phyloP scores from a whole-genome alignment of 2,329 filamentous ascomycete genomes.

The Dactylellina drechsleri region DNA sequence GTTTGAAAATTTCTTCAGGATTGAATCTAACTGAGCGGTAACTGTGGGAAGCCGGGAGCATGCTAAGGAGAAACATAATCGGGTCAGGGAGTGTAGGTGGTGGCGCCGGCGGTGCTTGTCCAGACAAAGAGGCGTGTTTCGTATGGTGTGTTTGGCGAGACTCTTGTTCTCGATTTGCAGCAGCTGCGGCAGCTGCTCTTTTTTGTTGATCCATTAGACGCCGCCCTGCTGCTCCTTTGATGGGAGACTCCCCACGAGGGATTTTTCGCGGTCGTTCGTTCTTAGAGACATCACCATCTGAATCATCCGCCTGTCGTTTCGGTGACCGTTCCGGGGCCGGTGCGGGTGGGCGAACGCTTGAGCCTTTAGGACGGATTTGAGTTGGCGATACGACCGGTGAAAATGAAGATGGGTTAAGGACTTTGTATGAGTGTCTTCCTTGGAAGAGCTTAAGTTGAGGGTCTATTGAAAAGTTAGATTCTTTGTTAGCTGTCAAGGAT shows the following conservation, averaged over 20 bases:
- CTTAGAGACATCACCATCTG: constrained; percentile 71
- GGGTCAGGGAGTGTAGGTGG: constrained; percentile 77
- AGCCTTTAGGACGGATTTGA: constrained; percentile 55
- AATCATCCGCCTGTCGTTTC: constrained; percentile 63
- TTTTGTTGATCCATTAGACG: constrained; percentile 79
- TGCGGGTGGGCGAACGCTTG: constrained; percentile 60
- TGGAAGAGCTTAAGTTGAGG: constrained; percentile 57
- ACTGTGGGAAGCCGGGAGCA: constrained; percentile 76
- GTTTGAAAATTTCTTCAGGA: constrained; percentile 74
- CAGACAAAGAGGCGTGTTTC: constrained; percentile 51
- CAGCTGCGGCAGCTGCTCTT: constrained; percentile 68
- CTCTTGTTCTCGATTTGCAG: constrained; percentile 59
- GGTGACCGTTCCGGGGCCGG: constrained; percentile 65
- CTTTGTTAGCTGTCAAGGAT: constrained; percentile 1
- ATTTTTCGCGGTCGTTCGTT: constrained; percentile 82
- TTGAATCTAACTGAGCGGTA: constrained; percentile 79
- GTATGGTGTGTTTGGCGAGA: constrained; percentile 38
- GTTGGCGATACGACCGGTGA: constrained; percentile 57
- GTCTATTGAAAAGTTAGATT: constrained; percentile 39
- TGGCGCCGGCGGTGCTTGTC: constrained; percentile 51
- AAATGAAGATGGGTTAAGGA: constrained; percentile 58
- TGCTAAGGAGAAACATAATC: constrained; percentile 72
- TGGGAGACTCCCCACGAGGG: constrained; percentile 85
- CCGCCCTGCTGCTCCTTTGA: constrained; percentile 88
- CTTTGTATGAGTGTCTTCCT: constrained; percentile 58